Evolutionary conservation across 345 rosid genomes (phyloP).

Genomic region (Lagerstroemia speciosa): DNA sequence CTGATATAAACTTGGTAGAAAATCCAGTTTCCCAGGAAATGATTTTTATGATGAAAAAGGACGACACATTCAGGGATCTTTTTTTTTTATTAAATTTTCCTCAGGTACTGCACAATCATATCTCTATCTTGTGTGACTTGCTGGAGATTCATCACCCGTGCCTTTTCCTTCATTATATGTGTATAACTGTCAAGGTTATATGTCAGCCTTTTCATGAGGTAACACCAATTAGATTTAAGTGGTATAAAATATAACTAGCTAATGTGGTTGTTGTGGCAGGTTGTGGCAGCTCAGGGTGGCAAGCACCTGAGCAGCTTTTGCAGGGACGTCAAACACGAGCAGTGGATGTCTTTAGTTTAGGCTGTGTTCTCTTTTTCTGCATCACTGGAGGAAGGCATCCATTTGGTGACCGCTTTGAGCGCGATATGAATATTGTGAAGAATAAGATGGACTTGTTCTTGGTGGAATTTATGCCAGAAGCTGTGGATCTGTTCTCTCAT

Average conservation of each 20-base stretch:
- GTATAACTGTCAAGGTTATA: neutral
- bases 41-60: neutral
- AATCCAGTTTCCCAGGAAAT: neutral
- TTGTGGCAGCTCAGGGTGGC: conserved; percentile 99
- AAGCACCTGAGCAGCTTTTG: conserved; percentile 94
- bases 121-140: neutral
- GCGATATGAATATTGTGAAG: conserved; percentile 74
- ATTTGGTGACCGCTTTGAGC: conserved; percentile 78
- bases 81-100: neutral
- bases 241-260: neutral
- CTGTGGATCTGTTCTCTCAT: conserved; percentile 54
- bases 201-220: neutral
- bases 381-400: conserved; percentile 89
- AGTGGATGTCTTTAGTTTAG: conserved; percentile 82
- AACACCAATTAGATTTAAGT: neutral
- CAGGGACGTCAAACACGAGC: conserved; percentile 91
- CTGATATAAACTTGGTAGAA: neutral
- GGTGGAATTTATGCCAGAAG: conserved; percentile 66
- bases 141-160: neutral
- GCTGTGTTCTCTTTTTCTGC: conserved; percentile 80
- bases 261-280: conserved; percentile 32
- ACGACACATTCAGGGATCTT: neutral
- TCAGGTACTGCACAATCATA: neutral
- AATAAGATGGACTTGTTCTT: conserved; percentile 57
- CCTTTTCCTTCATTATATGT: neutral